Conservation (phyloP, 208 protist species). For the Trypanosoma mega region DNA sequence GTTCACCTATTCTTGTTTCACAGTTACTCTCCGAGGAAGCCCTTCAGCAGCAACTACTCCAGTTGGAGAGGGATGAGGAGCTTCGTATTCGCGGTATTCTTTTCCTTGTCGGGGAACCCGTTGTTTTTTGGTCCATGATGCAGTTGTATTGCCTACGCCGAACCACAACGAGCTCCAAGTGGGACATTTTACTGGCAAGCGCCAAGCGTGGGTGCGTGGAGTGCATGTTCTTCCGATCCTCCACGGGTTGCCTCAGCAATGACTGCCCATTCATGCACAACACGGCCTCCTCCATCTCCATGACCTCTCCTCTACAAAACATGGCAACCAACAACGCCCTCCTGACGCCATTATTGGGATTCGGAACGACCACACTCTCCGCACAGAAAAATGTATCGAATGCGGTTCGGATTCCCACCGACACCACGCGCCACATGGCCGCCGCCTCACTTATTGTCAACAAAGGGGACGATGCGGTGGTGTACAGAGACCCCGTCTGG, state of each 20-base stretch:
- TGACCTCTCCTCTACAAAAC: slow-evolving; percentile 26
- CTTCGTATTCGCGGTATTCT: slow-evolving; percentile 33
- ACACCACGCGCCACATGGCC: slow-evolving; percentile 6
- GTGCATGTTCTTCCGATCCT: slow-evolving; percentile 36
- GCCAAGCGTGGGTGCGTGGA: slow-evolving; percentile 34
- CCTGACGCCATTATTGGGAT: slow-evolving; percentile 25
- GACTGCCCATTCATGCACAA: slow-evolving; percentile 31
- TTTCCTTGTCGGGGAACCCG: slow-evolving; percentile 31
- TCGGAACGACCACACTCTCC: slow-evolving; percentile 4
- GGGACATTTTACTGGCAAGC: slow-evolving; percentile 33
- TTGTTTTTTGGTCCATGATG: slow-evolving; percentile 44
- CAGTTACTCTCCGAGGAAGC: slow-evolving; percentile 21
- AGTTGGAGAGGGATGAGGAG: slow-evolving; percentile 31
- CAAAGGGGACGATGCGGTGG: slow-evolving; percentile 20
- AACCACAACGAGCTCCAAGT: slow-evolving; percentile 32
- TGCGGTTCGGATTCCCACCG: slow-evolving; percentile 12
- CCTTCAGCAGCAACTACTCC: slow-evolving; percentile 24
- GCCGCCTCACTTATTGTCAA: not conserved
- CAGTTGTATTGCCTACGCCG: slow-evolving; percentile 24
- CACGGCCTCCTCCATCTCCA: slow-evolving; percentile 4
- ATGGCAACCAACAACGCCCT: slow-evolving; percentile 41
- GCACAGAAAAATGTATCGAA: not conserved
- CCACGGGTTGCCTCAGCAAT: slow-evolving; percentile 24
- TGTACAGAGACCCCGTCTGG: slow-evolving; percentile 30
- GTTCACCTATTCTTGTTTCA: slow-evolving; percentile 22